These are phyloP conservation scores for Blumeriella jaapii DNA, from an alignment of 2,329 filamentous ascomycete genomes.

Conservation along the genomic window DNA sequence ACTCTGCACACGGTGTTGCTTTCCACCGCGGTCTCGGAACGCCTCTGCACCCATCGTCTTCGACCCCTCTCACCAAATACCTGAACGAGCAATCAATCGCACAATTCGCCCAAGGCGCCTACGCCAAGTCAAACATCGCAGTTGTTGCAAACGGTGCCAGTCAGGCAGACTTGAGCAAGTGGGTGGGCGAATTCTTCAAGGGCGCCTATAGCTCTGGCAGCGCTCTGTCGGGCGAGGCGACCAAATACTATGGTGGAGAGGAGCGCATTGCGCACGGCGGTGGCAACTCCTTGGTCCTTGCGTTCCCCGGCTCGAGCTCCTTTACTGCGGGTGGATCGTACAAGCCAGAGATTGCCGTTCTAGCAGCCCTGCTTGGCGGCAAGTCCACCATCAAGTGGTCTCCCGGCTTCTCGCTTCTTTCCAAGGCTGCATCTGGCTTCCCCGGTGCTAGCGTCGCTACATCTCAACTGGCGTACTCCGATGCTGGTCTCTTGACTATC, in stretches of 20 bases:
- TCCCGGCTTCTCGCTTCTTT: conserved; percentile 79
- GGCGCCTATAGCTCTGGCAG: conserved; percentile 45
- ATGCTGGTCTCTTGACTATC: conserved; percentile 81
- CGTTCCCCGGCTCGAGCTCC: conserved; percentile 81
- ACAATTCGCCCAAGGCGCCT: conserved; percentile 66
- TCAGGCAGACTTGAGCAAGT: conserved; percentile 67
- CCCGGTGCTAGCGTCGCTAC: conserved; percentile 59
- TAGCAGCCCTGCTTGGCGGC: conserved; percentile 81
- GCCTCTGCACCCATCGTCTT: conserved; percentile 60
- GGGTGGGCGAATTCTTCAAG: conserved; percentile 89
- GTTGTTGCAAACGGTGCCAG: conserved; percentile 82
- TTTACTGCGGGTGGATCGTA: conserved; percentile 55
- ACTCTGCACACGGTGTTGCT: conserved; percentile 74
- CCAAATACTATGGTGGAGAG: conserved; percentile 92
- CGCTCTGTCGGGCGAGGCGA: conserved; percentile 46
- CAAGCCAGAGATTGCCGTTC: conserved; percentile 83
- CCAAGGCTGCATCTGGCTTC: conserved; percentile 60
- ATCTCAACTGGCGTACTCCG: conserved; percentile 77
- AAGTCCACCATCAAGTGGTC: conserved; percentile 93
- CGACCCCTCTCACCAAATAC: conserved; percentile 67
- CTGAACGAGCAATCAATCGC: conserved; percentile 64
- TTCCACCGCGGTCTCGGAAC: conserved; percentile 90
- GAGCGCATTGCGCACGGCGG: conserved; percentile 69
- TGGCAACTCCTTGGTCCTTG: conserved; percentile 79
- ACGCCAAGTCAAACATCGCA: conserved; percentile 82